Evolutionary conservation across 1,139 yeast species (phyloP), one percentile per base, ranked within the genome.

Genomic region (Hansenula anomala): DNA sequence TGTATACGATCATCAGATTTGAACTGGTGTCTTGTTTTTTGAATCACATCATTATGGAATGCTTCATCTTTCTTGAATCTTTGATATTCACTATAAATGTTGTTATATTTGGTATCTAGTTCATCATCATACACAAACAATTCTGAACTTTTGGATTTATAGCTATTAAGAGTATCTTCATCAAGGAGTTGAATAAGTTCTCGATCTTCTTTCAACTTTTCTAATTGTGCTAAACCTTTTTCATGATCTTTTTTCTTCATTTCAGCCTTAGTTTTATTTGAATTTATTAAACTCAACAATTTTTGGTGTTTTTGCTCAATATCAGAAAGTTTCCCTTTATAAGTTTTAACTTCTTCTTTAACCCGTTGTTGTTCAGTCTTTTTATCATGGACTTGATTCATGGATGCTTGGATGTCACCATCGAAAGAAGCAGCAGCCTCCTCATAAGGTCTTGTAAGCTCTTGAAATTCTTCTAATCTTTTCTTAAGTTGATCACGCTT

Each of bases 1-100:
- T 64, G 66, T 2, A 80, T 54, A 49, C 71, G 71, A 54, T 81
- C 89, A n/a, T 66, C 69, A 13, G 76, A 64, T 24, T 59, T 62
- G 30, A 78, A 54, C 32, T 65, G 64, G 19, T 52, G 51, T 38
- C 61, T 51, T 18, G 48, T 43, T 12, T 36, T 44, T 16, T 31
- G 34, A 5, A 33, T 33, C n/a, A 36, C 33, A 3, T 25, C 36
- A 28, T 41, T 43, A 3, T 45, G 12, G 2, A 19, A 28, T 11
- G 40, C 38, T 2, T 41, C 28, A 4, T 36, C 28, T 2, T 15
- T 23, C 6, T 28, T 31, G 6, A 32, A 27, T 9, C 39, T 36
- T 0, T 18, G n/a, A 4, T 39, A 6, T 4, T 31, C 39, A 3
- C 15, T 4, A n/a, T 32, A 28, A 7, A 10, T 17, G 11, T 32